Base-by-base conservation (phyloP, 345 rosid genomes). In the Eutrema yunnanense region DNA sequence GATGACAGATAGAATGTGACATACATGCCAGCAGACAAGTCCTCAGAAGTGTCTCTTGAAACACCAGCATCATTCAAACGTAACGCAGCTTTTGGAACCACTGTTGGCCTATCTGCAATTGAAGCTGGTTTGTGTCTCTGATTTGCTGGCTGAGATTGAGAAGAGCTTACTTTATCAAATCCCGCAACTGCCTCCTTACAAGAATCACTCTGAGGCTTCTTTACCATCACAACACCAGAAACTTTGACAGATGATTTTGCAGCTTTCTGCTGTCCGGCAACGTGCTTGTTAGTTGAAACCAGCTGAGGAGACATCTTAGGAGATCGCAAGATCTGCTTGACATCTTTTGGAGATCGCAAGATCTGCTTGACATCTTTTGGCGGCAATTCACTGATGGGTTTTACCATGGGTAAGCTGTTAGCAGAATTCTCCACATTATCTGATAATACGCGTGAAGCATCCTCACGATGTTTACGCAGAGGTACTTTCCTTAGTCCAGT, bases 231-330 rank as follows among this genome's bases (percentile, higher is more conserved):
- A 52, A 40, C 57, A 56, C 60, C 67, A 44, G 87, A 77, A 71
- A 79, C 74, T 62, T 81, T 92, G 14, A 73, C 76, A 16, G 65
- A 52, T 70, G 86, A 69, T 38, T 81, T 88, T 59, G 70, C 67
- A 59, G 78, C 38, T 74, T 81, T 85, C 11, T 58, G 61, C 30
- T 80, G 89, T 67, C 83, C 95, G 56, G 73, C 33, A 37, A 61
- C 55, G 71, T 74, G 74, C 79, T 75, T 87, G 70, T 68, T 44
- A 32, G 73, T 56, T 65, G 70, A 62, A 71, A 66, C 73, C 36
- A 53, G 58, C 53, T 59, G 76, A 50, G 93, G 92, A 65, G 97
- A 88, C 61, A 67, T 82, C 71, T 67, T 79, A 34, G 91, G 92
- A 46, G 94, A 88, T 70, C 44, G 66, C 57, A 70, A 57, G 67